Percentiles rank a stretch among this genome's conserved stretches.
Conservation (phyloP, 2,329 filamentous ascomycete species). For the Trichophyton schoenleinii region DNA sequence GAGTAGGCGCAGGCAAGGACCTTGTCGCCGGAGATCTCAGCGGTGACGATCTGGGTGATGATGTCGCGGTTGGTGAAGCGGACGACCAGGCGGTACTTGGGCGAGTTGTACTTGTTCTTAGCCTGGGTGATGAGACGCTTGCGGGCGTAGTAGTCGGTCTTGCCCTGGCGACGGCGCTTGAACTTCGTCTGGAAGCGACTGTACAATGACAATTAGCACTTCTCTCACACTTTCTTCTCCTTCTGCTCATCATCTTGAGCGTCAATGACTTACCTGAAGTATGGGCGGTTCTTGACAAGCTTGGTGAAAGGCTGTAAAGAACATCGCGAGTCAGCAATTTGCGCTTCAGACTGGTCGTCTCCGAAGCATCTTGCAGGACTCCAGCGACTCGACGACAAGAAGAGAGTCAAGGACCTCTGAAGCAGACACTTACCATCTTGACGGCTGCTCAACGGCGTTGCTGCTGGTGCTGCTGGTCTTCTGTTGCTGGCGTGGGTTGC, state of each 20-base stretch:
- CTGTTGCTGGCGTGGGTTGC: constrained; percentile 17
- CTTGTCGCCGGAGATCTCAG: constrained; percentile 96
- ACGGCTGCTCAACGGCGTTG: constrained; percentile 22
- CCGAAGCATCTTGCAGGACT: constrained; percentile 95
- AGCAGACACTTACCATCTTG: constrained; percentile 34
- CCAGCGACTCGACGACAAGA: not conserved
- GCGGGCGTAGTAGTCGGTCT: constrained; percentile 99
- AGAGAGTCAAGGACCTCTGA: constrained; percentile 6
- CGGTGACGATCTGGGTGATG: constrained; percentile 92
- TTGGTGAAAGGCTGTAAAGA: constrained; percentile 70
- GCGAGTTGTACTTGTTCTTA: constrained; percentile 99
- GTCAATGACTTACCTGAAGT: constrained; percentile 76
- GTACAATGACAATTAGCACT: constrained; percentile 18
- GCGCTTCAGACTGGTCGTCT: constrained; percentile 71
- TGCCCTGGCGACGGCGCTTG: constrained; percentile 87
- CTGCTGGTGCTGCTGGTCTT: not conserved
- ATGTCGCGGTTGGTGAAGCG: constrained; percentile 99
- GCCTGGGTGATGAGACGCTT: constrained; percentile 99
- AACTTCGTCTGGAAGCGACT: constrained; percentile 99
- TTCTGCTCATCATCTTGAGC: not conserved
- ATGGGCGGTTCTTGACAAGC: constrained; percentile 92
- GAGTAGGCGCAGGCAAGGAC: constrained; percentile 84
- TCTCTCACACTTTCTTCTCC: not conserved
- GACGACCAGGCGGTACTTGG: constrained; percentile 99
- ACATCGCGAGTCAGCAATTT: constrained; percentile 95